Percentiles rank a stretch among this genome's conserved stretches.
These are phyloP conservation scores for Hsuehochloa calcarea DNA, from an alignment of 176 grass and related monocot genomes.

Conservation along the genomic window DNA sequence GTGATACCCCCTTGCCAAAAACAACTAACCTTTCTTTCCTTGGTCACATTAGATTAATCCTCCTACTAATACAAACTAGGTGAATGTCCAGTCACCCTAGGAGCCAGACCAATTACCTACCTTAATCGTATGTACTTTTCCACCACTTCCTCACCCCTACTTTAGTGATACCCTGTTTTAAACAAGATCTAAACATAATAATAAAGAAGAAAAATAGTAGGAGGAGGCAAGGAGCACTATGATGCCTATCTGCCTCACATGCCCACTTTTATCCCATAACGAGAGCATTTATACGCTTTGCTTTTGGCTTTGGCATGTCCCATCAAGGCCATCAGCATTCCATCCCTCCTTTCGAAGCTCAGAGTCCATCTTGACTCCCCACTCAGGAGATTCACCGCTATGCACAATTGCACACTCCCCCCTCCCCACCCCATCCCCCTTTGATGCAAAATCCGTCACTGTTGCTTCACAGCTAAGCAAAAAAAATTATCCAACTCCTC, in stretches of 20 bases:
- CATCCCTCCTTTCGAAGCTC: constrained; percentile 18
- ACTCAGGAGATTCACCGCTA: constrained; percentile 58
- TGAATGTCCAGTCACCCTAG: constrained; percentile 45
- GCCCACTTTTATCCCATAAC: constrained; percentile 27
- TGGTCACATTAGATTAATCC: neutral
- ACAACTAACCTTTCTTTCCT: neutral
- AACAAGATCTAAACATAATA: neutral
- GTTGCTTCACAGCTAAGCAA: constrained; percentile 57
- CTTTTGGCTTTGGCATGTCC: constrained; percentile 31
- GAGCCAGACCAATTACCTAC: constrained; percentile 12
- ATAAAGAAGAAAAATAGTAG: neutral
- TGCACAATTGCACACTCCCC: neutral
- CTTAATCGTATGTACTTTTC: constrained; percentile 22
- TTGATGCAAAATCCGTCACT: constrained; percentile 38
- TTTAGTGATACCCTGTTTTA: constrained; percentile 16
- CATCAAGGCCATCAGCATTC: constrained; percentile 35
- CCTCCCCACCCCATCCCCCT: neutral
- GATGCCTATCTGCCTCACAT: neutral
- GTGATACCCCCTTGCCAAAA: neutral
- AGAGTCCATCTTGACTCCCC: constrained; percentile 45
- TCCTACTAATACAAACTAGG: constrained; percentile 4
- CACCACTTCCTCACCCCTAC: neutral
- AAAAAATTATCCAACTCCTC: neutral
- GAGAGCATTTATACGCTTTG: constrained; percentile 42
- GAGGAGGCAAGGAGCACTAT: constrained; percentile 25